Evolutionary conservation across 2,329 filamentous ascomycete genomes (phyloP).

Genomic region (Fusarium foetens): DNA sequence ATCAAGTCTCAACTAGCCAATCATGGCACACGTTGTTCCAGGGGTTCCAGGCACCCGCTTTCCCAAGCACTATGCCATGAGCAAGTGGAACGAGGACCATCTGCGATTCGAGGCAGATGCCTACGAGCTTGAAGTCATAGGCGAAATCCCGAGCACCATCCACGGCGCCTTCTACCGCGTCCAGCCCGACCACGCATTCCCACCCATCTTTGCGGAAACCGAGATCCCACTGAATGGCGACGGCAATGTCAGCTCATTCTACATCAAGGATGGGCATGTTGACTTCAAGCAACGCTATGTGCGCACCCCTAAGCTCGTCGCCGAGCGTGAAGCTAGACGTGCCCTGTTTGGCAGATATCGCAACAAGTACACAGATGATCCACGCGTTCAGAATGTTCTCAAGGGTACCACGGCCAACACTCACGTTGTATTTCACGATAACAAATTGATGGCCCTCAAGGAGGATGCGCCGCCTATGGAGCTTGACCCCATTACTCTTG

Average conservation of each 20-base stretch:
- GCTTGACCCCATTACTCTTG: conserved; percentile 12
- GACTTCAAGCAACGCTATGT: conserved; percentile 23
- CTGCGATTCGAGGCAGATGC: conserved; percentile 12
- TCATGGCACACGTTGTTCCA: neutral
- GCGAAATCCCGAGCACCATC: conserved; percentile 8
- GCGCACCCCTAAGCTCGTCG: conserved; percentile 12
- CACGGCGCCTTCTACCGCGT: conserved; percentile 16
- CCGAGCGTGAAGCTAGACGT: conserved; percentile 10
- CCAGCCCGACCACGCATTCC: conserved; percentile 12
- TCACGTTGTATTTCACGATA: neutral
- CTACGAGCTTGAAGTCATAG: conserved; percentile 15
- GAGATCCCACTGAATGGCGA: conserved; percentile 17
- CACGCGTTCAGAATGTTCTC: neutral
- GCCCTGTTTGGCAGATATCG: conserved; percentile 17
- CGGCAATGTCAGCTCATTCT: conserved; percentile 11
- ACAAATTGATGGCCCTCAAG: neutral
- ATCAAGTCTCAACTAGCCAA: neutral
- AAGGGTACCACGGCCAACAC: neutral
- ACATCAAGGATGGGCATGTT: conserved; percentile 13
- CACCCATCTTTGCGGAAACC: conserved; percentile 12
- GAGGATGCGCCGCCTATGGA: neutral
- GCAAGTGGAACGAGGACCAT: conserved; percentile 19
- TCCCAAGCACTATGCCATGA: conserved; percentile 15
- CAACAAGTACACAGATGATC: conserved; percentile 1
- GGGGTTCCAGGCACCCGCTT: conserved; percentile 12